Base-by-base conservation (phyloP, 371 early-diverging fungal genomes). In the Zychaea mexicana region DNA sequence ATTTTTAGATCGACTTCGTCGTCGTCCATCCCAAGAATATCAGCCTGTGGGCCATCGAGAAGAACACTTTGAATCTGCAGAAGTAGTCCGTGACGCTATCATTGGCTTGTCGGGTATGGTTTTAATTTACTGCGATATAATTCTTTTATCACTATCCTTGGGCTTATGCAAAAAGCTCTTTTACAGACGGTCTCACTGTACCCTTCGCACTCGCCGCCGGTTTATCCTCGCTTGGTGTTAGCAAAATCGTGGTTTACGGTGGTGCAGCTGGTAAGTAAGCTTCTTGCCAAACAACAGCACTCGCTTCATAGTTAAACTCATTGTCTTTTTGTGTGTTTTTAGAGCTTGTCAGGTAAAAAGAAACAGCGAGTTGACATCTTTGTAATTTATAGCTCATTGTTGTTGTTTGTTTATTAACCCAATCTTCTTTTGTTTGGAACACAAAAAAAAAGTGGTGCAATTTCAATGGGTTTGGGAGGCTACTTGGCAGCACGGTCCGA, bases 191-290 rank as follows among this genome's bases (percentile, higher is more conserved):
- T 17, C 79, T 91, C 32, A 91, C 90, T 7, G 92, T 90, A 7
- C 92, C 92, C 13, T 91, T 91, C 75, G 92, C 92, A 22, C 75
- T 91, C 52, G 89, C 92, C 36, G 92, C 92, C 5, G 92, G 90
- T 49, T 77, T 91, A 39, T 79, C 88, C 24, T 78, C 85, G 21
- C 77, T 88, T 24, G 83, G 86, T 33, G 79, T 81, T 65, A 77
- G 84, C 8, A 73, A 78, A 30, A 59, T 90, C 56, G 92, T 91
- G 26, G 81, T 91, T 6, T 78, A 84, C 46, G 92, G 90, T 65
- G 90, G 92, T 57, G 76, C 88, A 19, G 88, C 89, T 45, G 84
- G 86, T 88, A 74, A 72, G 24, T 32, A 47, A 9, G 13, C 9
- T 17, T 22, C 7, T 26, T 26, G 6, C 8, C 15, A 1, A 10